Conservation (phyloP, 1,139 yeast genomes). For the Arxiozyma heterogenica region DNA sequence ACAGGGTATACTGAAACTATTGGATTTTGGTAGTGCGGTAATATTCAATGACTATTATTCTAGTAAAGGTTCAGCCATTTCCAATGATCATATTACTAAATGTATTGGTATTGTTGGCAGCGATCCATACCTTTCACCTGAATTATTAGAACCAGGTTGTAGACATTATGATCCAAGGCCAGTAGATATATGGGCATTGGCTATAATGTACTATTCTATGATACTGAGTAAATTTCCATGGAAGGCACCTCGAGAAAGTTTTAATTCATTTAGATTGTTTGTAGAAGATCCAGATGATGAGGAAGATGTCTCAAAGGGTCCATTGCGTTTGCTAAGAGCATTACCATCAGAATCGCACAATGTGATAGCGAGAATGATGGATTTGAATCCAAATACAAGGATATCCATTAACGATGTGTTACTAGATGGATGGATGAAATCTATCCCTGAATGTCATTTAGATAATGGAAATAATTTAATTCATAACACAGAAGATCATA, state of each 20-base stretch:
- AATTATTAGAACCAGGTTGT: constrained; percentile 38
- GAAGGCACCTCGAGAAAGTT: constrained; percentile 55
- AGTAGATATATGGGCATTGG: constrained; percentile 72
- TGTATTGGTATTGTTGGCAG: constrained; percentile 65
- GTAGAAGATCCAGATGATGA: constrained; percentile 32
- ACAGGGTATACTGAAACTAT: constrained; percentile 55
- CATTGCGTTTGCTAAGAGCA: constrained; percentile 71
- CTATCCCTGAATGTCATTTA: constrained; percentile 35
- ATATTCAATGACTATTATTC: constrained; percentile 34
- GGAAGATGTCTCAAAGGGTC: constrained; percentile 39
- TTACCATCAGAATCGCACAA: constrained; percentile 74
- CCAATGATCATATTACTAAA: constrained; percentile 25
- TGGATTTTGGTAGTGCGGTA: constrained; percentile 73
- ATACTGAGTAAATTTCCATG: constrained; percentile 64
- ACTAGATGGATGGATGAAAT: constrained; percentile 58
- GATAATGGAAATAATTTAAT: constrained; percentile 19
- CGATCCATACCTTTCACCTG: constrained; percentile 76
- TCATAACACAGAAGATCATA: constrained; percentile 31
- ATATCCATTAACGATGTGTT: constrained; percentile 60
- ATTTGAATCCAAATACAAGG: constrained; percentile 56
- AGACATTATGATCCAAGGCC: constrained; percentile 56
- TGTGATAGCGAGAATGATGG: constrained; percentile 65
- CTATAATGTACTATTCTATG: constrained; percentile 72
- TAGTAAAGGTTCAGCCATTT: constrained; percentile 33
- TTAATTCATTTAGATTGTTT: constrained; percentile 42